A percentile compares a stretch with the other conserved stretches of the same genome.
phyloP scores from a whole-genome alignment of 495 filamentous ascomycete species.

The Baudoinia panamericana region DNA sequence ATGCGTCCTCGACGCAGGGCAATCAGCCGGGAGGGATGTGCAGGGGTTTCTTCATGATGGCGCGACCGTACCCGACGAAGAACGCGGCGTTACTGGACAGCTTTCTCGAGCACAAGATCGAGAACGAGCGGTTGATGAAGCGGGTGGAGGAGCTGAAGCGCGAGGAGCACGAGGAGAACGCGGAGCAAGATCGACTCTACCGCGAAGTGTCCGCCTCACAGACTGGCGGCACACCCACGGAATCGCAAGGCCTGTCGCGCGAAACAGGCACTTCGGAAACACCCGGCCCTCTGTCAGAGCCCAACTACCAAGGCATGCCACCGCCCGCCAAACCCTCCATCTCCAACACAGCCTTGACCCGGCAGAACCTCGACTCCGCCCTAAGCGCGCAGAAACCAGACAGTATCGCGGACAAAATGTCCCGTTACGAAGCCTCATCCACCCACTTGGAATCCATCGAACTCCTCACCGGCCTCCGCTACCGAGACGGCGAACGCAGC shows the following conservation, averaged over 20 bases:
- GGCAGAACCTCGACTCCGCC: conserved; percentile 67
- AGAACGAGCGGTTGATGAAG: conserved; percentile 77
- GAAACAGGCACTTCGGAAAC: no score
- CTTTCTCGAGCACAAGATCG: conserved; percentile 93
- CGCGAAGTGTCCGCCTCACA: conserved; percentile 12
- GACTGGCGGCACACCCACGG: conserved; percentile 29
- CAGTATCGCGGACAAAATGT: conserved; percentile 65
- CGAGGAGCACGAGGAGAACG: conserved; percentile 72
- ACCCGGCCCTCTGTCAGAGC: neutral
- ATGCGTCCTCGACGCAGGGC: conserved; percentile 37
- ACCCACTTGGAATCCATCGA: conserved; percentile 82
- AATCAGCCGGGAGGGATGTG: conserved; percentile 46
- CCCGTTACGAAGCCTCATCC: conserved; percentile 50
- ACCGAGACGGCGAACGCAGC: conserved; percentile 78
- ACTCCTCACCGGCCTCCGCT: conserved; percentile 80
- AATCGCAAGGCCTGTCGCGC: conserved; percentile 4
- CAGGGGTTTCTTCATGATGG: conserved; percentile 86
- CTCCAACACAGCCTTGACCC: conserved; percentile 52
- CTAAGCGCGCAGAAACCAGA: conserved; percentile 55
- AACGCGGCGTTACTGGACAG: conserved; percentile 78
- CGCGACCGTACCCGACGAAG: conserved; percentile 79
- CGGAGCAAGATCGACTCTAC: conserved; percentile 34
- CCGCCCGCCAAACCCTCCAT: conserved; percentile 51
- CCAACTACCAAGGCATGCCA: conserved; percentile 43
- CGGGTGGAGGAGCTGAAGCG: conserved; percentile 72